These are phyloP conservation scores for Eucommia ulmoides DNA, from an alignment of 257 asterid species.

Conservation along the genomic window DNA sequence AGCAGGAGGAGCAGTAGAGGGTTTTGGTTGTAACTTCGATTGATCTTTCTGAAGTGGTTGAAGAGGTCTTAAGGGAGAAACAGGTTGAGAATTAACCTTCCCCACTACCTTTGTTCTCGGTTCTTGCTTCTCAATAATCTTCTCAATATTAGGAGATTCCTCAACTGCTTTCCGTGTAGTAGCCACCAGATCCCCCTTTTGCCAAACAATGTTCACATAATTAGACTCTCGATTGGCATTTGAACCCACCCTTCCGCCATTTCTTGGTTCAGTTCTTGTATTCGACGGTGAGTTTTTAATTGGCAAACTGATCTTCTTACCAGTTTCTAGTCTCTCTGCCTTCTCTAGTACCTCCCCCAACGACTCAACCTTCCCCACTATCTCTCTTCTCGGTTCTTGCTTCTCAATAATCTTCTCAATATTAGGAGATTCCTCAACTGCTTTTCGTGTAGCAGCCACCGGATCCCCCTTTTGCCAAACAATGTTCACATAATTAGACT, in stretches of 20 bases:
- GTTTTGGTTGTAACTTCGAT: conserved; percentile 58
- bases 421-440: conserved; percentile 30
- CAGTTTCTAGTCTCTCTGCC: conserved; percentile 72
- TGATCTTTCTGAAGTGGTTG: conserved; percentile 46
- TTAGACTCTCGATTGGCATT: conserved; percentile 33
- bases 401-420: conserved; percentile 23
- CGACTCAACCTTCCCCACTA: conserved; percentile 67
- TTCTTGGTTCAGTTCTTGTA: conserved; percentile 24
- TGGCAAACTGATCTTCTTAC: conserved; percentile 32
- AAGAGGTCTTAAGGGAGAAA: conserved; percentile 34
- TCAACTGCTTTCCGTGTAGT: conserved; percentile 45
- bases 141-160: conserved; percentile 20
- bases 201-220: conserved; percentile 79
- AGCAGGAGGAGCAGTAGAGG: conserved; percentile 61
- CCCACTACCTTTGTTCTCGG: conserved; percentile 27
- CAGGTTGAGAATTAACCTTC: conserved; percentile 25
- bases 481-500: conserved; percentile 55
- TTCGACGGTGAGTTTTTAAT: conserved; percentile 30
- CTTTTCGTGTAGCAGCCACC: conserved; percentile 45
- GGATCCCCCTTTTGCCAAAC: conserved; percentile 99
- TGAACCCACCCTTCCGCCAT: conserved; percentile 37
- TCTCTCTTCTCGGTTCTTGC: conserved; percentile 52
- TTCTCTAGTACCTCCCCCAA: conserved; percentile 84
- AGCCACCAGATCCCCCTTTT: conserved; percentile 85
- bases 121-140: conserved; percentile 20